Conservation (phyloP, 2,329 filamentous ascomycete species). For the Clonostachys solani region DNA sequence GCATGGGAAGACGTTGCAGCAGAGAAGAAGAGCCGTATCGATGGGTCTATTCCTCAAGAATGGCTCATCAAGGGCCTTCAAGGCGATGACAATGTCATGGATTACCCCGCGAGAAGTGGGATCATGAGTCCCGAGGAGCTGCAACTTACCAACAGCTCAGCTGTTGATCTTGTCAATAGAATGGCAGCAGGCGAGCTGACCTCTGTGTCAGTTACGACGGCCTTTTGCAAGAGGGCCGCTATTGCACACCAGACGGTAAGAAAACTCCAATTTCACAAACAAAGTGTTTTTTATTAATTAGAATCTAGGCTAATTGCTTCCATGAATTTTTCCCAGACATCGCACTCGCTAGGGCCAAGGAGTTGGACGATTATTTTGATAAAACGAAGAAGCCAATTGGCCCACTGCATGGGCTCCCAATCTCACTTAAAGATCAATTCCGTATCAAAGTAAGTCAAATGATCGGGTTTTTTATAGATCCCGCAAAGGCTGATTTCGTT, state of each 20-base stretch:
- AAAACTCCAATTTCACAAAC: not conserved
- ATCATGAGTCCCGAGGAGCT: conserved; percentile 49
- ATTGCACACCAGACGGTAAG: not conserved
- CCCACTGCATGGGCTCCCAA: conserved; percentile 61
- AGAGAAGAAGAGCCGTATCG: conserved; percentile 20
- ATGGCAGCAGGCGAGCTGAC: not conserved
- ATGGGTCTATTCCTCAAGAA: conserved; percentile 48
- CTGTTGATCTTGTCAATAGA: not conserved
- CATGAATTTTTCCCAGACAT: not conserved
- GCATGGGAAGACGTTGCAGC: conserved; percentile 2
- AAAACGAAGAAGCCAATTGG: conserved; percentile 44
- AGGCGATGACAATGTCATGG: conserved; percentile 42
- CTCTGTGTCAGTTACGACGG: not conserved
- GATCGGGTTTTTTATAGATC: too few relatives aligned
- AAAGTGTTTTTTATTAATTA: not conserved
- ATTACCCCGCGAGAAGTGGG: conserved; percentile 50
- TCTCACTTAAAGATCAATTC: conserved; percentile 70
- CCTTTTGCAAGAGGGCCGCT: not conserved
- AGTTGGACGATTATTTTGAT: conserved; percentile 44
- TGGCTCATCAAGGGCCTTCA: conserved; percentile 46
- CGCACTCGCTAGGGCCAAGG: not conserved
- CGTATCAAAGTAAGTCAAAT: conserved; percentile 21
- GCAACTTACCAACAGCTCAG: not conserved
- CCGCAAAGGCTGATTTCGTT: conserved; percentile 18
- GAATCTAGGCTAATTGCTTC: not conserved